A percentile compares a stretch with the other conserved stretches of the same genome.
Evolutionary conservation across 768 basidiomycete genomes (phyloP).

Genomic region (Calvatia gigantea): DNA sequence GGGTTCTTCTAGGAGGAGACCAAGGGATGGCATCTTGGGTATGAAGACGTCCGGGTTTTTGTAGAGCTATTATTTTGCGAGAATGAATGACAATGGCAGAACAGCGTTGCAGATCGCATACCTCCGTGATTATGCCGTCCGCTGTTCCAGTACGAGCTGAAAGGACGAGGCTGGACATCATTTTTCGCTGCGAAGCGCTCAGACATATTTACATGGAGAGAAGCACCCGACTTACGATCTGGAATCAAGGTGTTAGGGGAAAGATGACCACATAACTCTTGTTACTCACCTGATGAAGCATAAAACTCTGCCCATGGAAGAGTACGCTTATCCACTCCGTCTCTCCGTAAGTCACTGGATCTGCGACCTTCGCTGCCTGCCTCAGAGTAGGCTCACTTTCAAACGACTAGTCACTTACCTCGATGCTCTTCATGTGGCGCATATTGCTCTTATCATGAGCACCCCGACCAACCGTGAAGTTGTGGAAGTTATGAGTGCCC

Average conservation of each 20-base stretch:
- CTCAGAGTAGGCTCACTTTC: neutral
- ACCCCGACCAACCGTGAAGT: slow-evolving; percentile 89
- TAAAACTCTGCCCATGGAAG: slow-evolving; percentile 97
- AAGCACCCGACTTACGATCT: slow-evolving; percentile 44
- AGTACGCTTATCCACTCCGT: slow-evolving; percentile 94
- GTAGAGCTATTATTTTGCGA: slow-evolving; percentile 52
- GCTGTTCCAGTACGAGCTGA: slow-evolving; percentile 76
- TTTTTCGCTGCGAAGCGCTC: slow-evolving; percentile 72
- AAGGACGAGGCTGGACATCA: slow-evolving; percentile 88
- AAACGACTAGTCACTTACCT: slow-evolving; percentile 39
- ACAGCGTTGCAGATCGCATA: slow-evolving; percentile 19
- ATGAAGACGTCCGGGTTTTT: slow-evolving; percentile 74
- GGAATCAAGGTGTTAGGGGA: neutral
- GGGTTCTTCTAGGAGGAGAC: slow-evolving; percentile 86
- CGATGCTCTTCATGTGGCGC: slow-evolving; percentile 85
- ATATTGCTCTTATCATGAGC: slow-evolving; percentile 79
- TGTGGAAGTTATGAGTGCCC: slow-evolving; percentile 96
- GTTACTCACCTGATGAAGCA: slow-evolving; percentile 90
- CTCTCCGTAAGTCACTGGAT: slow-evolving; percentile 85
- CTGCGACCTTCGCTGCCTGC: slow-evolving; percentile 53
- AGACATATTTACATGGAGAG: slow-evolving; percentile 12
- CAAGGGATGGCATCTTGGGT: slow-evolving; percentile 95
- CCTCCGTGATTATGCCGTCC: slow-evolving; percentile 70
- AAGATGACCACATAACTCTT: neutral
- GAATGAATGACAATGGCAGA: neutral